phyloP scores from a whole-genome alignment of 2,329 filamentous ascomycete species.

The Penicillium nordicum region DNA sequence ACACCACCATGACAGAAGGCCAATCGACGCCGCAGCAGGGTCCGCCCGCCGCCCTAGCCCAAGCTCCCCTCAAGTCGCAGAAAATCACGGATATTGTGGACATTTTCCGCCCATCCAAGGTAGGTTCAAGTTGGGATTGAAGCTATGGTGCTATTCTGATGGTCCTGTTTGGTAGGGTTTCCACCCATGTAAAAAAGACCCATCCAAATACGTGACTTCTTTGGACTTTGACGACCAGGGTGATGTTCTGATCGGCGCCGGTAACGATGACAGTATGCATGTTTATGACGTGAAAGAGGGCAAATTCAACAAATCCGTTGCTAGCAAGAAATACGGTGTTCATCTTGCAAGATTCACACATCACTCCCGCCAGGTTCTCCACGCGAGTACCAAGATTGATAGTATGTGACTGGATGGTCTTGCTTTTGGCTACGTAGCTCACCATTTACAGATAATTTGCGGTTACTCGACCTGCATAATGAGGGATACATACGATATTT shows the following conservation, averaged over 20 bases:
- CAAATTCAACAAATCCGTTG: conserved; percentile 79
- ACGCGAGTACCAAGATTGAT: conserved; percentile 93
- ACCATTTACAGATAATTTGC: conserved; percentile 58
- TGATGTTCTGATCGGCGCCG: conserved; percentile 84
- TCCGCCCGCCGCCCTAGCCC: conserved; percentile 25
- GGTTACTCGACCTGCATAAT: conserved; percentile 85
- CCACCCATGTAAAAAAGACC: conserved; percentile 38
- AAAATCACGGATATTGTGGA: conserved; percentile 75
- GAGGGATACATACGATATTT: conserved; percentile 97
- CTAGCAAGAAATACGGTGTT: conserved; percentile 95
- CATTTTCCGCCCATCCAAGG: conserved; percentile 75
- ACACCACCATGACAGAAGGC: conserved; percentile 28
- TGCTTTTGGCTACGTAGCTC: neutral
- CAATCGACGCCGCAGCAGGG: conserved; percentile 24
- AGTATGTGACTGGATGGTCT: conserved; percentile 47
- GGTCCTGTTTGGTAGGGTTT: conserved; percentile 26
- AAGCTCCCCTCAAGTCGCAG: conserved; percentile 45
- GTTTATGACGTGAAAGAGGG: conserved; percentile 93
- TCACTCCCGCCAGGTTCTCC: conserved; percentile 84
- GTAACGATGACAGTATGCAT: conserved; percentile 92
- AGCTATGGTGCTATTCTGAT: conserved; percentile 8
- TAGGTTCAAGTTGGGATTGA: conserved; percentile 37
- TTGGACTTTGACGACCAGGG: conserved; percentile 96
- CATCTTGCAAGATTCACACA: conserved; percentile 94
- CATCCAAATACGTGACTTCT: conserved; percentile 67